phyloP scores from a whole-genome alignment of 192 early-diverging fungal species.

The Jimgerdemannia flammicorona region DNA sequence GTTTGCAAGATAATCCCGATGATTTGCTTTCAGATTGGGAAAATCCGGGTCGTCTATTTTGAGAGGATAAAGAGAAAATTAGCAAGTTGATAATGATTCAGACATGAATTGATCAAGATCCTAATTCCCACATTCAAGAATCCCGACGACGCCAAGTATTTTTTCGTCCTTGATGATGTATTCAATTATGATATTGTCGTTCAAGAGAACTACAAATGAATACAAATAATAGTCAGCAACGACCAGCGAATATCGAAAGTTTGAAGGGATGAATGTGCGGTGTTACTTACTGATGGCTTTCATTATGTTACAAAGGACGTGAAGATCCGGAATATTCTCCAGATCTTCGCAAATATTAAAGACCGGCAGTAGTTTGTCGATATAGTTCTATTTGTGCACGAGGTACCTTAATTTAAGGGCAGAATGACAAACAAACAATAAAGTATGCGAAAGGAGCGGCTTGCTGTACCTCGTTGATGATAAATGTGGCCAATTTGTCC shows the following conservation, averaged over 20 bases:
- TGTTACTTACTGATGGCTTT: constrained; percentile 63
- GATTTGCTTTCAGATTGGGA: constrained; percentile 64
- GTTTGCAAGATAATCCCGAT: constrained; percentile 67
- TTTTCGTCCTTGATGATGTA: constrained; percentile 72
- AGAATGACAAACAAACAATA: background rate
- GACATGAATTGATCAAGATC: background rate
- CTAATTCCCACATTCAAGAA: constrained; percentile 74
- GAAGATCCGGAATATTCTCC: constrained; percentile 69
- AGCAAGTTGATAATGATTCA: background rate
- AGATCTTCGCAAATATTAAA: constrained; percentile 81
- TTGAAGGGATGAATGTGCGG: background rate
- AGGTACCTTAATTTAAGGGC: background rate
- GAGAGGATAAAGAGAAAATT: background rate
- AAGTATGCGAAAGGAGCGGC: background rate
- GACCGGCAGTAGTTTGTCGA: constrained; percentile 65
- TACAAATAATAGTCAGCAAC: too few species aligned
- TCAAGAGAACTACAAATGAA: constrained; percentile 60
- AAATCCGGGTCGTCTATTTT: constrained; percentile 16
- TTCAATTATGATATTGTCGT: constrained; percentile 73
- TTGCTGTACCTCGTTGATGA: constrained; percentile 51
- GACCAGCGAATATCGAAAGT: too few species aligned
- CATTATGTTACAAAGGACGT: constrained; percentile 70
- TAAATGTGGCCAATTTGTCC: constrained; percentile 56
- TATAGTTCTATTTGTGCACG: constrained; percentile 49
- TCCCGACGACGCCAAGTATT: constrained; percentile 68